These are phyloP conservation scores for Xylariaceae sp. DNA, from an alignment of 2,329 filamentous ascomycete species.

Conservation along the genomic window DNA sequence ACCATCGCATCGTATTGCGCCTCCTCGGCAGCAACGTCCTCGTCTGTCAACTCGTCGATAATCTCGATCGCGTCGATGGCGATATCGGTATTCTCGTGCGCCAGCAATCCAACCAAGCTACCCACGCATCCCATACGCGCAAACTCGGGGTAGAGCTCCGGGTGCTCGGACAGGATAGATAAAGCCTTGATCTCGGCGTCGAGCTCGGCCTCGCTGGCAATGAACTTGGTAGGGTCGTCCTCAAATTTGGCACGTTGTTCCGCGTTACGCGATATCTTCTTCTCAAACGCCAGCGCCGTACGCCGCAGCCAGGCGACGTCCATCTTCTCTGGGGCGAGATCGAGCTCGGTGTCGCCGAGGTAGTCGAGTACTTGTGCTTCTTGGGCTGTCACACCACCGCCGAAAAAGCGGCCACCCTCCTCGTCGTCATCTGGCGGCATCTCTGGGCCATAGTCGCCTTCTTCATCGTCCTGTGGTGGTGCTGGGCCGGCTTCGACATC, in stretches of 20 bases:
- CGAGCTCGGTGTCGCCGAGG: slow-evolving; percentile 54
- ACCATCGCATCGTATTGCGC: slow-evolving; percentile 77
- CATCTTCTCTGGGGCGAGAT: slow-evolving; percentile 61
- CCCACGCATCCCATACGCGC: slow-evolving; percentile 29
- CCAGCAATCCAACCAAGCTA: slow-evolving; percentile 73
- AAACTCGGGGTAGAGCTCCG: slow-evolving; percentile 46
- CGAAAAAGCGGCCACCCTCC: slow-evolving; percentile 93
- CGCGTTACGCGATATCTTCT: slow-evolving; percentile 83
- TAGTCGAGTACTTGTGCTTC: slow-evolving; percentile 84
- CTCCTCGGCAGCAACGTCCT: slow-evolving; percentile 78
- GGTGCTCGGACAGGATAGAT: slow-evolving; percentile 80
- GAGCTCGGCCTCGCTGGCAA: slow-evolving; percentile 66
- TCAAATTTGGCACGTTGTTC: slow-evolving; percentile 63
- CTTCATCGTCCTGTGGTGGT: slow-evolving; percentile 41
- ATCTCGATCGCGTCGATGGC: slow-evolving; percentile 88
- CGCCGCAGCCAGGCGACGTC: slow-evolving; percentile 79
- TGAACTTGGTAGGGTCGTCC: slow-evolving; percentile 30
- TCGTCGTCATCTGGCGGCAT: slow-evolving; percentile 49
- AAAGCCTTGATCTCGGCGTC: slow-evolving; percentile 83
- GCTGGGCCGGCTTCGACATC: slow-evolving; percentile 47
- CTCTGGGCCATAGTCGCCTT: slow-evolving; percentile 31
- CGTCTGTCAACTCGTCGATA: slow-evolving; percentile 84
- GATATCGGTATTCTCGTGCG: slow-evolving; percentile 96
- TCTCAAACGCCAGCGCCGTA: slow-evolving; percentile 78
- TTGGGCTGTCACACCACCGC: slow-evolving; percentile 76